Conservation (phyloP, 108 stramenopile genomes). For the Fragilariopsis cylindrus region DNA sequence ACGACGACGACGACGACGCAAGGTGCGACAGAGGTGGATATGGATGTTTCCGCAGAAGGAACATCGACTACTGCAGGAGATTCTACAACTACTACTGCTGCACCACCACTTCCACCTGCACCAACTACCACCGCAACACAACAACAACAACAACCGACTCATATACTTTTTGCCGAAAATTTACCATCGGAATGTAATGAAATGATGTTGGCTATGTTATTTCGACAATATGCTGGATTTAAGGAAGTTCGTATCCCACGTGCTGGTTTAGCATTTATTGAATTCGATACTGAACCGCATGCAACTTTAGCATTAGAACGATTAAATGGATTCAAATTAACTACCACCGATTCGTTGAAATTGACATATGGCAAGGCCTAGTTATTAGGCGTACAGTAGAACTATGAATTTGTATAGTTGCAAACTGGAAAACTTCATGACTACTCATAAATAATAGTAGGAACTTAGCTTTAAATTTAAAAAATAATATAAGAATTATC, state of each 20-base stretch:
- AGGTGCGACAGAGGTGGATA: constrained; percentile 20
- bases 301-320: constrained; percentile 85
- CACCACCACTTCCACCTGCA: constrained; percentile 7
- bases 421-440: no score
- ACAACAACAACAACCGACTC: constrained; percentile 47
- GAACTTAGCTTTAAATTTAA: no score
- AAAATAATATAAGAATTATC: no score
- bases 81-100: neutral
- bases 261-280: constrained; percentile 86
- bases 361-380: constrained; percentile 79
- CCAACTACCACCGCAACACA: constrained; percentile 20
- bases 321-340: constrained; percentile 92
- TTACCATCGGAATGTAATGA: constrained; percentile 86
- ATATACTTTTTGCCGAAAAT: constrained; percentile 68
- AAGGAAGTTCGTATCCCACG: constrained; percentile 79
- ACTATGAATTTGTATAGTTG: no score
- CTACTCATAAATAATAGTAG: no score
- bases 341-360: constrained; percentile 73
- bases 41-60: constrained; percentile 6
- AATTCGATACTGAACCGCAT: constrained; percentile 87
- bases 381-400: neutral
- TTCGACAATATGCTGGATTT: constrained; percentile 88
- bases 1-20: neutral
- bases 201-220: constrained; percentile 92
- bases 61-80: neutral